Evolutionary conservation across 2,329 filamentous ascomycete genomes (phyloP), one percentile per base, ranked within the genome.

Genomic region (Penicillium sp.): DNA sequence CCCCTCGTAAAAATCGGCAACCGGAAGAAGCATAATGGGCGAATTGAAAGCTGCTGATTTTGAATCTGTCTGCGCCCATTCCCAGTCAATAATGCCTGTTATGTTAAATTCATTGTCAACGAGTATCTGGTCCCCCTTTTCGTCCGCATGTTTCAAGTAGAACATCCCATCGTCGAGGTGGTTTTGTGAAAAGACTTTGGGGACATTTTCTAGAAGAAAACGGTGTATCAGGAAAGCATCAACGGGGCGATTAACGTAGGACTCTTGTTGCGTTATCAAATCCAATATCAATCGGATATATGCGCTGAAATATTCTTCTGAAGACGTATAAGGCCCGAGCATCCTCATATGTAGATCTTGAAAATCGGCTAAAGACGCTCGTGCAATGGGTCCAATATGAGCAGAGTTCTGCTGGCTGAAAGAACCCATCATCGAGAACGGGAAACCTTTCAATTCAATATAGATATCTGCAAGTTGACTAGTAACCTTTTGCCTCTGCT

Each of bases 71-170:
- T 68, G 50, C 19, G 71, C 67, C 29, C 29, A 76, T 55, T 78
- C 72, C 76, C 76, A 81, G 57, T 81, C 78, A 48, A 81, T 76
- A 30, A 81, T 76, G 1, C 76, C 77, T 6, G 74, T 79, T 32
- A 81, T 73, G 52, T 78, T 76, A 54, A 69, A 77, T 7, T 78
- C 44, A 4, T 77, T 68, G 53, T 81, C 74, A 1, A 75, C 73
- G 1, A 81, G 65, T 13, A 81, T 72, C 44, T 81, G 77, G 48
- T 80, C 76, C 2, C 75, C 78, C 59, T 80, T 81, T 56, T 81
- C 77, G 52, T 79, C 74, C n/a, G 69, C 62, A 59, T 79, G 73
- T 57, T 78, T 80, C 8, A 81, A 62, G 52, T 75, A 80, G 62
- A 74, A 81, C 23, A 60, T 64, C 4, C 65, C 56, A 29, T 69